Percentiles rank a stretch among this genome's conserved stretches.
Conservation (phyloP, 2,329 filamentous ascomycete species). For the Huntiella moniliformis region DNA sequence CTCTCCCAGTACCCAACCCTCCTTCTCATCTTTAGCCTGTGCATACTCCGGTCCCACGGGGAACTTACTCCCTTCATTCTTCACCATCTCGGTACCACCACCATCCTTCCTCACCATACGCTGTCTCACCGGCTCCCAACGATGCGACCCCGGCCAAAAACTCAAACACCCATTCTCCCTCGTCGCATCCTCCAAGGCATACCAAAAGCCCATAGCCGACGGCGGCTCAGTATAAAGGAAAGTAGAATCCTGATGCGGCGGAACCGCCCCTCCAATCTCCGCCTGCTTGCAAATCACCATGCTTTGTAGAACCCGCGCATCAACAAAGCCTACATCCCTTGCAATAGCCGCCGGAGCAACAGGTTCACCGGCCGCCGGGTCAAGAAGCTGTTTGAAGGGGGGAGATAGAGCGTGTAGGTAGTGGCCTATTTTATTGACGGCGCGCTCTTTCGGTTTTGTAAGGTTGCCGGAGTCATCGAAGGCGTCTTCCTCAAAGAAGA, state of each 20-base stretch:
- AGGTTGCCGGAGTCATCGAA: slow-evolving; percentile 49
- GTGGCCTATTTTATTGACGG: slow-evolving; percentile 82
- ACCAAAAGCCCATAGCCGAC: slow-evolving; percentile 89
- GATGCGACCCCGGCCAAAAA: slow-evolving; percentile 70
- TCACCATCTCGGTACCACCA: slow-evolving; percentile 49
- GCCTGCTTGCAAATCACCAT: slow-evolving; percentile 99
- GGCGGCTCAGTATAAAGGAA: slow-evolving; percentile 85
- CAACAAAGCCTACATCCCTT: slow-evolving; percentile 48
- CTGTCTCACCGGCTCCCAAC: slow-evolving; percentile 47
- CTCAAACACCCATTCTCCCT: slow-evolving; percentile 72
- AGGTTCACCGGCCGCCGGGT: slow-evolving; percentile 27
- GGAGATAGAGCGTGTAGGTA: slow-evolving; percentile 50
- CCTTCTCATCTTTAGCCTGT: slow-evolving; percentile 21
- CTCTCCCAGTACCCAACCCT: slow-evolving; percentile 56
- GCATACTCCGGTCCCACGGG: slow-evolving; percentile 32
- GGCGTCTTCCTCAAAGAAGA: slow-evolving; percentile 95
- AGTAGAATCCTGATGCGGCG: slow-evolving; percentile 77
- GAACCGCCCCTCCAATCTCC: slow-evolving; percentile 81
- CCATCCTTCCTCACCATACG: slow-evolving; percentile 52
- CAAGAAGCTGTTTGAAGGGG: slow-evolving; percentile 42
- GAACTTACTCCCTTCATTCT: slow-evolving; percentile 47
- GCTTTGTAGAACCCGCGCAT: slow-evolving; percentile 67
- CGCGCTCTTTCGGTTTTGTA: slow-evolving; percentile 57
- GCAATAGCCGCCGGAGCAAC: slow-evolving; percentile 44
- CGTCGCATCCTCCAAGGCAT: slow-evolving; percentile 84